Evolutionary conservation across 257 asterid species (phyloP).

Genomic region (Solanum pinnatisectum): DNA sequence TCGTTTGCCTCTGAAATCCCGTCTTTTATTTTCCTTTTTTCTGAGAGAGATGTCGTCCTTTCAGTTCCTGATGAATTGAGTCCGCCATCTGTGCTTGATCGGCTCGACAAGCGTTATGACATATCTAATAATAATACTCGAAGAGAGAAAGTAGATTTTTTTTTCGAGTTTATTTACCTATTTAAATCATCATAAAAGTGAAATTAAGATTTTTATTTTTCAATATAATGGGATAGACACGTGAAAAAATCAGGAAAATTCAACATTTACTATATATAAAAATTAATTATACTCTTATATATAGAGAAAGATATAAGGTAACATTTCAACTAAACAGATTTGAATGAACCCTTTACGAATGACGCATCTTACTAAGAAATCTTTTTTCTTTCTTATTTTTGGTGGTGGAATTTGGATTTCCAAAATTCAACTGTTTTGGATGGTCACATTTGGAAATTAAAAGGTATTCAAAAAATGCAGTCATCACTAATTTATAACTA

Average conservation of each 20-base stretch:
- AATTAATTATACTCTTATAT: neutral
- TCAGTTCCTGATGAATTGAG: too few relatives aligned
- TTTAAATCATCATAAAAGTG: neutral
- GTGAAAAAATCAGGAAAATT: too few relatives aligned
- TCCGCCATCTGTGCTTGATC: too few relatives aligned
- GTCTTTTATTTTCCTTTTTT: too few relatives aligned
- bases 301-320: neutral
- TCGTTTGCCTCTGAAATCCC: too few relatives aligned
- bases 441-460: neutral
- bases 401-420: neutral
- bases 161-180: neutral
- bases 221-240: neutral
- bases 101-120: too few relatives aligned
- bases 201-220: fast-evolving
- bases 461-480: neutral
- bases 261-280: neutral
- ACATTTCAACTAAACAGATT: fast-evolving
- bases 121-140: too few relatives aligned
- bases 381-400: neutral
- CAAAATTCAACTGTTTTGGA: neutral
- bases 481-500: neutral
- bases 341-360: neutral
- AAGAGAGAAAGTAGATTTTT: too few relatives aligned
- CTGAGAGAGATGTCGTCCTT: too few relatives aligned
- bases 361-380: fast-evolving